Conservation (phyloP, 2,329 filamentous ascomycete genomes). For the Pestalotiopsis sp. region DNA sequence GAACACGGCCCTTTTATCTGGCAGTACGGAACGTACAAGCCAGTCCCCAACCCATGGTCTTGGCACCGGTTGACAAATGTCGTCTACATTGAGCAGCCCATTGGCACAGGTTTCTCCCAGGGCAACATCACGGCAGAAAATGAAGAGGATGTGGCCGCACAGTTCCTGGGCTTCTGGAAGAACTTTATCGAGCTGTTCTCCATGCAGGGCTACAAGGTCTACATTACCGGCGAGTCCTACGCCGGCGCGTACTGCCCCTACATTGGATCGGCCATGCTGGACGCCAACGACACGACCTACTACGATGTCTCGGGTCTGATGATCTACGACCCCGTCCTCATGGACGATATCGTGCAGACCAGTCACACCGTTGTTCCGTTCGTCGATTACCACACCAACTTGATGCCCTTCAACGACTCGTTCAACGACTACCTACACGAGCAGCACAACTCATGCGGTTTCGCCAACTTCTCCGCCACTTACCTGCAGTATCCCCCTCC, state of each 20-base stretch:
- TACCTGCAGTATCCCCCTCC: slow-evolving; percentile 64
- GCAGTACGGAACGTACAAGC: slow-evolving; percentile 68
- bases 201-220: slow-evolving; percentile 52
- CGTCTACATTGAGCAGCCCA: slow-evolving; percentile 72
- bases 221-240: slow-evolving; percentile 55
- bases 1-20: slow-evolving; percentile 76
- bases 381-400: slow-evolving; percentile 52
- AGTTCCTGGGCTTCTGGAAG: slow-evolving; percentile 75
- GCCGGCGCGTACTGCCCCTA: slow-evolving; percentile 56
- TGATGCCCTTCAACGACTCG: slow-evolving; percentile 59
- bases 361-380: slow-evolving; percentile 52
- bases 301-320: slow-evolving; percentile 54
- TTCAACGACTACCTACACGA: slow-evolving; percentile 53
- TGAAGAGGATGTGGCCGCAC: slow-evolving; percentile 66
- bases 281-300: slow-evolving; percentile 44
- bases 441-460: slow-evolving; percentile 54
- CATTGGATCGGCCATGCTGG: slow-evolving; percentile 54
- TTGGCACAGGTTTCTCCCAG: slow-evolving; percentile 67
- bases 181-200: slow-evolving; percentile 56
- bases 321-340: slow-evolving; percentile 67
- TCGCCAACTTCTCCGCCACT: slow-evolving; percentile 52
- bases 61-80: slow-evolving; percentile 78
- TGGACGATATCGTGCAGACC: slow-evolving; percentile 42
- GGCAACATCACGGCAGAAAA: slow-evolving; percentile 64
- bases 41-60: slow-evolving; percentile 66